Evolutionary conservation across 2,329 filamentous ascomycete genomes (phyloP).

Genomic region (Fusarium xyrophilum): DNA sequence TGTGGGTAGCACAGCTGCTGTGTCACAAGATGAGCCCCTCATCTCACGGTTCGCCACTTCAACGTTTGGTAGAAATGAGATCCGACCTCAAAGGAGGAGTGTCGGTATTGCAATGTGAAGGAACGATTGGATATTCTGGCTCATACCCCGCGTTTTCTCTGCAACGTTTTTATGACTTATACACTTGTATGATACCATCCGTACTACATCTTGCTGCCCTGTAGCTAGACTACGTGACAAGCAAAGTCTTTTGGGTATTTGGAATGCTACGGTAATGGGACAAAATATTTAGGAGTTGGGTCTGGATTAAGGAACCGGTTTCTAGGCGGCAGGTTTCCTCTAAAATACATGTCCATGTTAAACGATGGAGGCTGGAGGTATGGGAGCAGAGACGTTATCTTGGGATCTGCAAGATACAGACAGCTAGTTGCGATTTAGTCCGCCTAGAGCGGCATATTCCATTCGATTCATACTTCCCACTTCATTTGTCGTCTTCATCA

Average conservation of each 20-base stretch:
- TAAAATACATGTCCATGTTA: constrained; percentile 20
- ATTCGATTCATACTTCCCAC: neutral
- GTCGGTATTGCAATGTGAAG: constrained; percentile 44
- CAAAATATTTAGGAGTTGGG: constrained; percentile 9
- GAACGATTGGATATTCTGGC: constrained; percentile 21
- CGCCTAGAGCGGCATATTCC: constrained; percentile 12
- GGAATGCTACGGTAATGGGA: constrained; percentile 10
- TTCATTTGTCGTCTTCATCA: neutral
- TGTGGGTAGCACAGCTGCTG: constrained; percentile 53
- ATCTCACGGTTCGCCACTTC: constrained; percentile 44
- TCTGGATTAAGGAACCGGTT: neutral
- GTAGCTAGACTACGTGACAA: constrained; percentile 32
- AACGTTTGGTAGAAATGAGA: constrained; percentile 43
- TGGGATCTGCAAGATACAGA: neutral
- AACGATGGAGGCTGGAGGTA: neutral
- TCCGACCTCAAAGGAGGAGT: constrained; percentile 25
- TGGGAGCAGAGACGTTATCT: neutral
- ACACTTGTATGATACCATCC: constrained; percentile 40
- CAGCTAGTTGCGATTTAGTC: neutral
- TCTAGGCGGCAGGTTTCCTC: constrained; percentile 30
- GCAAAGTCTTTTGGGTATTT: constrained; percentile 7
- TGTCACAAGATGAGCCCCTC: constrained; percentile 50
- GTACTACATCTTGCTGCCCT: neutral
- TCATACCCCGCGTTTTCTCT: constrained; percentile 31
- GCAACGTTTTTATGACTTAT: constrained; percentile 31